A percentile compares a stretch with the other conserved stretches of the same genome.
Evolutionary conservation across 2,329 filamentous ascomycete species (phyloP).

Genomic region (Xylariales sp.): DNA sequence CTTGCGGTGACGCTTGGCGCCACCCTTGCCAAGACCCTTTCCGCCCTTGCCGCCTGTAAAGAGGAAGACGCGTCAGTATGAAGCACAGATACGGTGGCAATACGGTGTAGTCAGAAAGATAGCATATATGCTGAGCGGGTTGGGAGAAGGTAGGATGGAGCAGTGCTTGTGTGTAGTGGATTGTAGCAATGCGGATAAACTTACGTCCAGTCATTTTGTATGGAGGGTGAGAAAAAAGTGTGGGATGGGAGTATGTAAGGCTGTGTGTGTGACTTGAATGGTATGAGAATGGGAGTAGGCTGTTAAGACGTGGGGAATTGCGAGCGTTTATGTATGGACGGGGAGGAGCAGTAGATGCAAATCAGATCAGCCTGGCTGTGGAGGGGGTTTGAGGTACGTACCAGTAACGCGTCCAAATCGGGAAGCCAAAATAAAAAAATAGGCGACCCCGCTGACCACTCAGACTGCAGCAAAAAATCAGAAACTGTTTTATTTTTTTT

Average conservation of each 20-base stretch:
- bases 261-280: constrained; percentile 13
- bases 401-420: constrained; percentile 1
- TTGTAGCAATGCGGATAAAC: no score
- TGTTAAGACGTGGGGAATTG: constrained; percentile 13
- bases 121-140: no score
- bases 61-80: constrained; percentile 15
- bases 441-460: neutral
- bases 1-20: constrained; percentile 98
- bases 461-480: no score
- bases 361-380: constrained; percentile 26
- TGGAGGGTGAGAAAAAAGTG: constrained; percentile 8
- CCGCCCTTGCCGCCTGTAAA: constrained; percentile 63
- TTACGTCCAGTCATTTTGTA: constrained; percentile 29
- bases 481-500: no score
- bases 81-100: neutral
- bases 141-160: no score
- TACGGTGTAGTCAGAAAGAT: no score
- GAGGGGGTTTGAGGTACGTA: no score
- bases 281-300: constrained; percentile 7
- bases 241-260: constrained; percentile 13
- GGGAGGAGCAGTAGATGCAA: constrained; percentile 15
- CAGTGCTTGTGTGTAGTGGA: no score
- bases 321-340: constrained; percentile 12
- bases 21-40: constrained; percentile 97
- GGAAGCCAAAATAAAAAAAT: constrained; percentile 6